Evolutionary conservation across 371 early-diverging fungal species (phyloP).

Genomic region (Mortierella polycephala): DNA sequence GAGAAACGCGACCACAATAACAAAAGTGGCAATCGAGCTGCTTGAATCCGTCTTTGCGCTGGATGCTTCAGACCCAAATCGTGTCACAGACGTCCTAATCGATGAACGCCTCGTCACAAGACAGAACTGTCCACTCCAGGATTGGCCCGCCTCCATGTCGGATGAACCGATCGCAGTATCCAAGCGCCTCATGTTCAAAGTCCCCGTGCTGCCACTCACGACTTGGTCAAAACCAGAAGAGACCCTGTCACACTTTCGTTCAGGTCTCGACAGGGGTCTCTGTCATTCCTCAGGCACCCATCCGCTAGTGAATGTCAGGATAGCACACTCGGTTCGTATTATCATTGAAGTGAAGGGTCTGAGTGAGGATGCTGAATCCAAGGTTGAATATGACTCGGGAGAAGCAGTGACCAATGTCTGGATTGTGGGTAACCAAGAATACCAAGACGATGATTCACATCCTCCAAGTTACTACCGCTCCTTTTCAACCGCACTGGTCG

Average conservation of each 20-base stretch:
- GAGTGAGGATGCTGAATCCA: background rate
- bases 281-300: slow-evolving; percentile 36
- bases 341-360: slow-evolving; percentile 20
- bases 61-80: background rate
- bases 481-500: slow-evolving; percentile 33
- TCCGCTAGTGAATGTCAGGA: slow-evolving; percentile 9
- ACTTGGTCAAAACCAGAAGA: slow-evolving; percentile 19
- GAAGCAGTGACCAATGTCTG: slow-evolving; percentile 27
- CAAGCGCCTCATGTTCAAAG: slow-evolving; percentile 46
- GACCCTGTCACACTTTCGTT: background rate
- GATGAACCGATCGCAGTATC: slow-evolving; percentile 26
- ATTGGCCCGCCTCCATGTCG: slow-evolving; percentile 31
- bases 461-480: slow-evolving; percentile 51
- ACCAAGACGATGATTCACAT: slow-evolving; percentile 21
- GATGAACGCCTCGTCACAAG: slow-evolving; percentile 37
- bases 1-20: slow-evolving; percentile 32
- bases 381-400: slow-evolving; percentile 6
- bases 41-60: slow-evolving; percentile 21
- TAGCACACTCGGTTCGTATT: slow-evolving; percentile 29
- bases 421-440: slow-evolving; percentile 44
- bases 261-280: slow-evolving; percentile 21
- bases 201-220: slow-evolving; percentile 24
- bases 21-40: slow-evolving; percentile 36
- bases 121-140: slow-evolving; percentile 37
- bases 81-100: slow-evolving; percentile 3